Evolutionary conservation across 345 rosid genomes (phyloP).

Genomic region (Sapria himalayana): DNA sequence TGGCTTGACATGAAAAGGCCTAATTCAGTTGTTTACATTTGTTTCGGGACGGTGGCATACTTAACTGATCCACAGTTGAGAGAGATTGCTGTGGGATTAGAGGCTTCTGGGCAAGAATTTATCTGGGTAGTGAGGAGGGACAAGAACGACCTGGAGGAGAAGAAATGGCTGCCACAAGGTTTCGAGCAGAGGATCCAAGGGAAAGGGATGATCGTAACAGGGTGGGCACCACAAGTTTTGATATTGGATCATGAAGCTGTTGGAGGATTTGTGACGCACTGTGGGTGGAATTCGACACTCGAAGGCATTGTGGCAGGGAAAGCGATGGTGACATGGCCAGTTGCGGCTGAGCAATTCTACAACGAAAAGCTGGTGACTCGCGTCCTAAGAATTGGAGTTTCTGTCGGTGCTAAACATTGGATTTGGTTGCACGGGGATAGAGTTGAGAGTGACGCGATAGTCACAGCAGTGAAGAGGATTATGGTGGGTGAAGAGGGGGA

Average conservation of each 20-base stretch:
- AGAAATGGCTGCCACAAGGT: slow-evolving; percentile 21
- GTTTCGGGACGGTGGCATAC: slow-evolving; percentile 20
- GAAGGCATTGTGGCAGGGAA: slow-evolving; percentile 28
- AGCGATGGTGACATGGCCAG: slow-evolving; percentile 53
- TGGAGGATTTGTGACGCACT: slow-evolving; percentile 47
- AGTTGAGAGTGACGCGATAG: slow-evolving; percentile 18
- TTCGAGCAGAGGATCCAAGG: slow-evolving; percentile 13
- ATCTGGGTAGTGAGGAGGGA: slow-evolving; percentile 25
- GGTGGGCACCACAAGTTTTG: slow-evolving; percentile 41
- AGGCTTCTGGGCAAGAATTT: slow-evolving; percentile 19
- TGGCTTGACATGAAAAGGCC: slow-evolving; percentile 23
- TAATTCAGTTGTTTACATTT: slow-evolving; percentile 21
- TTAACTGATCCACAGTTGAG: slow-evolving; percentile 13
- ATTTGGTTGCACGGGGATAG: slow-evolving; percentile 7
- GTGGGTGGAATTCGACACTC: slow-evolving; percentile 49
- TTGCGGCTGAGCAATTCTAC: slow-evolving; percentile 32
- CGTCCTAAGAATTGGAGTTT: slow-evolving; percentile 21
- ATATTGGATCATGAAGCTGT: slow-evolving; percentile 42
- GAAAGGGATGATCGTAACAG: slow-evolving; percentile 16
- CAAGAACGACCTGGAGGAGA: slow-evolving; percentile 6
- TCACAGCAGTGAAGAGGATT: slow-evolving; percentile 19
- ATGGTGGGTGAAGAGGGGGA: slow-evolving; percentile 27
- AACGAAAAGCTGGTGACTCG: slow-evolving; percentile 33
- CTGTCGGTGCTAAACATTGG: slow-evolving; percentile 23
- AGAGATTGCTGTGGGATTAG: slow-evolving; percentile 24